These are phyloP conservation scores for Massariosphaeria phaeospora DNA, from an alignment of 495 filamentous ascomycete genomes.

Conservation along the genomic window DNA sequence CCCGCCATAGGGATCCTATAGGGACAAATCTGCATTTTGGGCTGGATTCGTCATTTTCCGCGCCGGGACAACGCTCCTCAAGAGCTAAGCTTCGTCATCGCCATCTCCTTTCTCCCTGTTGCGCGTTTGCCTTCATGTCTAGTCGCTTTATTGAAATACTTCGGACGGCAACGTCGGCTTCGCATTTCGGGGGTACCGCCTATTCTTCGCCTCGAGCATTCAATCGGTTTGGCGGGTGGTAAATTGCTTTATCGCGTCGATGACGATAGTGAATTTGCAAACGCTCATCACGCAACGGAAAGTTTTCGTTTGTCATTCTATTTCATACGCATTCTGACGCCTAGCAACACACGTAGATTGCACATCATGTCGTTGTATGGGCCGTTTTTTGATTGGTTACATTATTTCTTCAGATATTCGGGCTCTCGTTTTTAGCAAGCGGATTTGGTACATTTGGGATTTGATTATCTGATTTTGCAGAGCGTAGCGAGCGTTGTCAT, in stretches of 20 bases:
- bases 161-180: slow-evolving; percentile 14
- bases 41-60: slow-evolving; percentile 24
- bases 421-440: slow-evolving; percentile 40
- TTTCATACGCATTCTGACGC: slow-evolving; percentile 28
- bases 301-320: slow-evolving; percentile 16
- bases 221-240: neutral
- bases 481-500: slow-evolving; percentile 34
- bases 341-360: too few relatives aligned
- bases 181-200: slow-evolving; percentile 8
- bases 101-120: neutral
- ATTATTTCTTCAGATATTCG: slow-evolving; percentile 8
- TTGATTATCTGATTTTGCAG: slow-evolving; percentile 33
- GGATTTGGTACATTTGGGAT: slow-evolving; percentile 37
- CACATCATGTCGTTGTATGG: too few relatives aligned
- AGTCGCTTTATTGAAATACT: neutral
- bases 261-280: slow-evolving; percentile 1
- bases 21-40: slow-evolving; percentile 34
- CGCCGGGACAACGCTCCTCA: neutral
- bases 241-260: slow-evolving; percentile 1
- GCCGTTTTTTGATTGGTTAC: slow-evolving; percentile 11
- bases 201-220: slow-evolving; percentile 8
- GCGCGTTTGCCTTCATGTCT: neutral
- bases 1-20: slow-evolving; percentile 7
- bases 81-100: slow-evolving; percentile 14
- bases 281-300: slow-evolving; percentile 9